Conservation (phyloP, 179 eudicot species). For the Spergularia azorica region DNA sequence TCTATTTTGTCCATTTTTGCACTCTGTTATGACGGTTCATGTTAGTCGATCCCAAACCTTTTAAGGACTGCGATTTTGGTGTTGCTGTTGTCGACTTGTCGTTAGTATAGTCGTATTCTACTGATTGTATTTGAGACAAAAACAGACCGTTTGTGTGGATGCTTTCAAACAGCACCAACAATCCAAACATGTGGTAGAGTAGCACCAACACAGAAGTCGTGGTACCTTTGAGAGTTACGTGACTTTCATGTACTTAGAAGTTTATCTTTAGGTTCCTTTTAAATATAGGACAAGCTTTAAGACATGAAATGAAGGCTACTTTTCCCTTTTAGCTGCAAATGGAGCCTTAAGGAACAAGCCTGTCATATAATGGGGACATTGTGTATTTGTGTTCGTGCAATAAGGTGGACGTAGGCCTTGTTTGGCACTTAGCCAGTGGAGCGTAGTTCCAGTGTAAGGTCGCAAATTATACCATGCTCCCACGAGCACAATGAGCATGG, state of each 20-base stretch:
- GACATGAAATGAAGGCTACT: background rate
- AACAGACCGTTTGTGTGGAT: background rate
- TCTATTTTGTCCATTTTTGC: background rate
- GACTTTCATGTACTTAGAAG: background rate
- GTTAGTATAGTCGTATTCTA: background rate
- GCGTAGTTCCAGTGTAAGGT: too few relatives aligned
- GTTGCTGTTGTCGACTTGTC: background rate
- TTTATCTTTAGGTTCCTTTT: background rate
- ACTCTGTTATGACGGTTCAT: background rate
- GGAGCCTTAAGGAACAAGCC: background rate
- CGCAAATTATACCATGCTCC: too few relatives aligned
- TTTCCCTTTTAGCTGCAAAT: background rate
- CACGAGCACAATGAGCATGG: too few relatives aligned
- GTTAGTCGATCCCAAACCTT: background rate
- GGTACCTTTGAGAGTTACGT: constrained; percentile 2
- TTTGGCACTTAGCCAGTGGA: too few relatives aligned
- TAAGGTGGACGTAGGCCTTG: too few relatives aligned
- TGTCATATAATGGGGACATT: too few relatives aligned
- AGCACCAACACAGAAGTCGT: constrained; percentile 1
- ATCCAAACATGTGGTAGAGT: constrained; percentile 16
- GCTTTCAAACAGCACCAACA: constrained; percentile 10
- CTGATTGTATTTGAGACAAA: background rate
- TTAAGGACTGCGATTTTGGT: background rate
- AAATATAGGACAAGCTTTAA: background rate
- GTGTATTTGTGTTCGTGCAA: too few relatives aligned